Evolutionary conservation across 768 basidiomycete species (phyloP).

Genomic region (Dentipellis sp.): DNA sequence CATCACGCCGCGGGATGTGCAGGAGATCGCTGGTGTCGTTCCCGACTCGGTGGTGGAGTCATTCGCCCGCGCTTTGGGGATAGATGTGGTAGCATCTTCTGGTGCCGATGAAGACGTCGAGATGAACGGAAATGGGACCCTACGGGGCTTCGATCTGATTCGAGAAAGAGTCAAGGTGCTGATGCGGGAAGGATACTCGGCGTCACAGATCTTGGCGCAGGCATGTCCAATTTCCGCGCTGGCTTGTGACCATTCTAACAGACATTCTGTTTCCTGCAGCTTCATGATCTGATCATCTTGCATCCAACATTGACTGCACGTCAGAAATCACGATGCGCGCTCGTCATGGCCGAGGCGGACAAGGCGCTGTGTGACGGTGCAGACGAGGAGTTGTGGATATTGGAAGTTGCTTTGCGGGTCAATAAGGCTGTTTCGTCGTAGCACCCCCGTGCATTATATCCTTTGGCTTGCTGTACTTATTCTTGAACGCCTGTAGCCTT

Average conservation of each 20-base stretch:
- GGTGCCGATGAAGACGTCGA: slow-evolving; percentile 34
- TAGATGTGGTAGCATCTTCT: slow-evolving; percentile 36
- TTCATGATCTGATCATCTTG: slow-evolving; percentile 84
- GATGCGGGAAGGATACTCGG: slow-evolving; percentile 87
- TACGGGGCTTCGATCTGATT: slow-evolving; percentile 49
- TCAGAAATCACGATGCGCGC: slow-evolving; percentile 72
- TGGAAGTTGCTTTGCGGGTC: slow-evolving; percentile 79
- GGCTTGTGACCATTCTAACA: slow-evolving; percentile 3
- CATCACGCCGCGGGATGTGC: slow-evolving; percentile 72
- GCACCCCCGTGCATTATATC: neutral
- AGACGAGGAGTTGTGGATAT: slow-evolving; percentile 92
- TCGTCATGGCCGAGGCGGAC: slow-evolving; percentile 90
- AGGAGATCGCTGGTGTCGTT: slow-evolving; percentile 96
- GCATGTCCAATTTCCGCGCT: slow-evolving; percentile 31
- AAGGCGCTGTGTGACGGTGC: slow-evolving; percentile 94
- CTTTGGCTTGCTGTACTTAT: neutral
- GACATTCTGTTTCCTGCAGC: slow-evolving; percentile 31
- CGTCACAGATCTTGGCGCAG: slow-evolving; percentile 81
- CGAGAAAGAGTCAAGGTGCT: slow-evolving; percentile 64
- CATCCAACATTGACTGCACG: slow-evolving; percentile 73
- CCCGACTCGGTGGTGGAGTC: slow-evolving; percentile 62
- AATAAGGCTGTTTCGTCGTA: slow-evolving; percentile 44
- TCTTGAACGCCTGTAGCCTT: neutral
- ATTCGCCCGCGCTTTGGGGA: slow-evolving; percentile 64
- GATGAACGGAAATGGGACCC: slow-evolving; percentile 16